Conservation (phyloP, 768 basidiomycete species). For the Podaxis pistillaris region DNA sequence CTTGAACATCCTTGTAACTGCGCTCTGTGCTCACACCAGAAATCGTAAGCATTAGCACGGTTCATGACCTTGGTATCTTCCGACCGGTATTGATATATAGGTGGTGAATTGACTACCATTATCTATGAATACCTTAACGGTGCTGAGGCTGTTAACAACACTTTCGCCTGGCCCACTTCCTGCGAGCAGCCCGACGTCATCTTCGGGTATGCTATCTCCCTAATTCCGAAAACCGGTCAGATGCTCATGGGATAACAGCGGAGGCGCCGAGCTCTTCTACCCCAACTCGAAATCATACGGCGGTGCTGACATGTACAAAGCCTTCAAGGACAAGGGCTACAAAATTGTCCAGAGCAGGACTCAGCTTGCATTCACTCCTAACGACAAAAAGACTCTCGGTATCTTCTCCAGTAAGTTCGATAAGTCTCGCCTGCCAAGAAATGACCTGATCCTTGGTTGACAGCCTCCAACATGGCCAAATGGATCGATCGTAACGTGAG, state of each 20-base stretch:
- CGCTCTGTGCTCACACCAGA: constrained; percentile 40
- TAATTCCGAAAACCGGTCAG: background rate
- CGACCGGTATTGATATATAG: constrained; percentile 14
- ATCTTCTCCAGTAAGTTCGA: constrained; percentile 33
- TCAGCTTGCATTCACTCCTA: constrained; percentile 28
- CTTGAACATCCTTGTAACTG: constrained; percentile 23
- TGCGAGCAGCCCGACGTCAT: constrained; percentile 42
- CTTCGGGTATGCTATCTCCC: constrained; percentile 32
- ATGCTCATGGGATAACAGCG: constrained; percentile 22
- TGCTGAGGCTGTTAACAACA: constrained; percentile 29
- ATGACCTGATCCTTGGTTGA: background rate
- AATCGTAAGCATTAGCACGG: constrained; percentile 25
- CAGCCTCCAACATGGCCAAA: constrained; percentile 31
- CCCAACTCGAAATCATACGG: constrained; percentile 35
- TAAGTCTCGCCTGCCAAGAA: background rate
- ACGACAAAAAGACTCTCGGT: constrained; percentile 36
- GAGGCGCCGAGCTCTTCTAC: constrained; percentile 43
- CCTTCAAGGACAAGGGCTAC: constrained; percentile 37
- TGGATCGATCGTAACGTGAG: constrained; percentile 39
- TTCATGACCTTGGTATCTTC: background rate
- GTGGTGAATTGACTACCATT: constrained; percentile 28
- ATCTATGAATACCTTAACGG: constrained; percentile 37
- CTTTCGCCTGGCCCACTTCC: constrained; percentile 37
- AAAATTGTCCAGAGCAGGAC: constrained; percentile 39
- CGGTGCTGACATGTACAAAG: constrained; percentile 40